Evolutionary conservation across 139 green algal genomes (phyloP), one percentile per base, ranked within the genome.

Genomic region (Chlorella sp.): DNA sequence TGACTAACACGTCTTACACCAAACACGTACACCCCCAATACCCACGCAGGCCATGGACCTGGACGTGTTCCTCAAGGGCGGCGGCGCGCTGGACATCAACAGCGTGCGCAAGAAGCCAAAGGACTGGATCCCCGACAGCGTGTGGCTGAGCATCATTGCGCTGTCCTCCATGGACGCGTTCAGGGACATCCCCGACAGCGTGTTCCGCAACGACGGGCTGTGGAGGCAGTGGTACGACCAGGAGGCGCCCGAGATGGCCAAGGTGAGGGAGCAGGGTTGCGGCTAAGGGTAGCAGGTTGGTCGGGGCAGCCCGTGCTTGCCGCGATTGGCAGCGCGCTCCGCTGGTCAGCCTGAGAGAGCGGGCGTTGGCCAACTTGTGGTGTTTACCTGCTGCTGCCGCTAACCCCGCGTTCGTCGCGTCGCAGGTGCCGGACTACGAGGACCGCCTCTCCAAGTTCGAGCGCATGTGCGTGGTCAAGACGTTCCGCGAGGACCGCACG

Each of bases 141-240:
- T 93, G 30, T 98, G 94, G 94, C 85, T 95, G 61, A 90, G 86
- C 78, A 84, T 94, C 35, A 71, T 96, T 5, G 92, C 92, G 1
- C 79, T 97, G 75, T 88, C 81, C 29, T 71, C 69, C 72, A 90
- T 96, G 77, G 85, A 93, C 35, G 77, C 87, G 5, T 89, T 95
- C 80, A 74, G 86, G 5, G 93, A 96, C 78, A 85, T 98, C 26
- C 77, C 84, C 10, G 92, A 96, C 82, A 83, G 49, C 22, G 83
- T 98, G 60, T 89, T 88, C 71, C 75, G 88, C 23, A 91, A 92
- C 69, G 93, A 98, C 63, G 84, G 85, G 30, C 81, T 92, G 71
- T 98, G 94, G 94, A 76, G 87, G 49, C 87, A 93, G 80, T 92
- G 88, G 87, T 97, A 97, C 65, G 92, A 97, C 79, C 81, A 91